Percentiles rank a stretch among this genome's conserved stretches.
phyloP scores from a whole-genome alignment of 2,329 filamentous ascomycete genomes.

The Fusarium sacchari region DNA sequence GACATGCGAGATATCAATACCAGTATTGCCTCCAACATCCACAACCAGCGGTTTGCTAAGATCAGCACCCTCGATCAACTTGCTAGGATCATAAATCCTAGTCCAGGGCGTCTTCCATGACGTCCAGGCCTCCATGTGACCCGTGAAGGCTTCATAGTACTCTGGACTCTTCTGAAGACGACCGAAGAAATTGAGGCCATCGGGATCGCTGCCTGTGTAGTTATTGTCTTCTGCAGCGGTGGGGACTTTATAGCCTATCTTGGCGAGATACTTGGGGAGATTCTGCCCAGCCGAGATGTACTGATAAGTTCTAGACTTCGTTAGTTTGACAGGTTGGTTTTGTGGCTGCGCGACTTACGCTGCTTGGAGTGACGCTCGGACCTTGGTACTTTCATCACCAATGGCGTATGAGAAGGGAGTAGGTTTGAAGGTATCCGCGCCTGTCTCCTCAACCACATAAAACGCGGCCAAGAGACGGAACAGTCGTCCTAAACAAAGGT shows the following conservation, averaged over 20 bases:
- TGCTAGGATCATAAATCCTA: conserved; percentile 25
- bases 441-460: conserved; percentile 26
- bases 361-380: conserved; percentile 28
- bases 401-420: conserved; percentile 26
- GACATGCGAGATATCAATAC: conserved; percentile 26
- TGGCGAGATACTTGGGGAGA: conserved; percentile 29
- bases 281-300: conserved; percentile 30
- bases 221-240: conserved; percentile 16
- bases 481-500: not conserved
- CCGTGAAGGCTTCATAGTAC: conserved; percentile 28
- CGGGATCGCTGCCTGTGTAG: conserved; percentile 12
- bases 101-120: conserved; percentile 36
- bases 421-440: conserved; percentile 25
- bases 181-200: conserved; percentile 28
- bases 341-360: not conserved
- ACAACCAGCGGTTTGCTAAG: conserved; percentile 20
- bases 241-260: conserved; percentile 22
- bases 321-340: not conserved
- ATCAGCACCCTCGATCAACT: conserved; percentile 10
- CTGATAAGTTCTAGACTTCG: conserved; percentile 9
- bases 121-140: conserved; percentile 34
- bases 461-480: conserved; percentile 32
- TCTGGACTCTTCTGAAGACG: conserved; percentile 31
- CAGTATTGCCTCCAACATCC: conserved; percentile 31
- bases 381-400: conserved; percentile 33